A percentile compares a stretch with the other conserved stretches of the same genome.
Conservation (phyloP, 345 rosid genomes). For the Salix arbutifolia region DNA sequence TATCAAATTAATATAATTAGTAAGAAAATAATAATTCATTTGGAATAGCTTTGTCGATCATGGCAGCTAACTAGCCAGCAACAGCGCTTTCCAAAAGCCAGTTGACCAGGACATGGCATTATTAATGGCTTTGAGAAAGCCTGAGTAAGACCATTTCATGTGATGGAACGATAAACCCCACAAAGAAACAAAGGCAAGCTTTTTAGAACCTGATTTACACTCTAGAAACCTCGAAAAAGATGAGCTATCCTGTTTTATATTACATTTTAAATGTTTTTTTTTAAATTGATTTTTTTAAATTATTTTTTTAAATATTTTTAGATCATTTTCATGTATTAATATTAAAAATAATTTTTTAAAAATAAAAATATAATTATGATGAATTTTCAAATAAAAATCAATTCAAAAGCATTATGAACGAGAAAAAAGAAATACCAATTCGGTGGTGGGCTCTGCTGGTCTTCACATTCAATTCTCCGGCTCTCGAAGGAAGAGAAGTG, state of each 20-base stretch:
- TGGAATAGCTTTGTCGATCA: too few relatives aligned
- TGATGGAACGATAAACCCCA: constrained; percentile 20
- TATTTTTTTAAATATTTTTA: too few relatives aligned
- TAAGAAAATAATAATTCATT: too few relatives aligned
- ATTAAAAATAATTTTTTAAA: too few relatives aligned
- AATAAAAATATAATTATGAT: too few relatives aligned
- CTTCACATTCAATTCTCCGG: background rate
- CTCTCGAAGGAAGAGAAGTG: background rate
- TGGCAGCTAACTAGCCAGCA: too few relatives aligned
- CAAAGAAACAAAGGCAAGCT: constrained; percentile 35
- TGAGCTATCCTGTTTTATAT: background rate
- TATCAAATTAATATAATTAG: too few relatives aligned
- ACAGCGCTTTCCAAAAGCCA: constrained; percentile 1
- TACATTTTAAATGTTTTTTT: too few relatives aligned
- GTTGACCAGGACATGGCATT: constrained; percentile 23
- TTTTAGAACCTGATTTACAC: constrained; percentile 11
- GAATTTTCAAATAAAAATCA: too few relatives aligned
- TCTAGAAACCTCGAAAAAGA: constrained; percentile 31
- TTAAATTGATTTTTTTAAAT: too few relatives aligned
- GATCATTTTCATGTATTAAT: too few relatives aligned
- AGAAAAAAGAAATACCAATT: background rate
- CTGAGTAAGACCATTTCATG: constrained; percentile 2
- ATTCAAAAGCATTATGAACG: too few relatives aligned
- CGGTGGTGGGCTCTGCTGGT: constrained; percentile 9
- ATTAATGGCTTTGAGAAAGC: constrained; percentile 13